A percentile compares a stretch with the other conserved stretches of the same genome.
These are phyloP conservation scores for Curvularia hawaiiensis DNA, from an alignment of 2,329 filamentous ascomycete genomes.

Conservation along the genomic window DNA sequence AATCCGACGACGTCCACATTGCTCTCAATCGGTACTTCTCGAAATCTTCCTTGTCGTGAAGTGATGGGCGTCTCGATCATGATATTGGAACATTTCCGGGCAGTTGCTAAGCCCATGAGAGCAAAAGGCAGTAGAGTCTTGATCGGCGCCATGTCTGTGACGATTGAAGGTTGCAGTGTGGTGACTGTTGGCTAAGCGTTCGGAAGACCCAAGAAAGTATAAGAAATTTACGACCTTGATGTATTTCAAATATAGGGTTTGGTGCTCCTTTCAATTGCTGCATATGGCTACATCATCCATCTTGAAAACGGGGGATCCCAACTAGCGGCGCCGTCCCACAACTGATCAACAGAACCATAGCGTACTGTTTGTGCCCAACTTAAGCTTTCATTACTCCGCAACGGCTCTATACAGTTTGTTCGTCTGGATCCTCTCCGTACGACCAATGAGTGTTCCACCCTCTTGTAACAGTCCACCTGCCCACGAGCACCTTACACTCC, in stretches of 20 bases:
- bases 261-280: neutral
- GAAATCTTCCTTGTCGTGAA: slow-evolving; percentile 61
- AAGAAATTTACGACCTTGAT: neutral
- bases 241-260: neutral
- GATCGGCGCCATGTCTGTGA: slow-evolving; percentile 16
- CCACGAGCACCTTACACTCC: neutral
- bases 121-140: slow-evolving; percentile 22
- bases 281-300: slow-evolving; percentile 3
- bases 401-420: slow-evolving; percentile 4
- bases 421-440: slow-evolving; percentile 12
- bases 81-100: slow-evolving; percentile 54
- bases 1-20: slow-evolving; percentile 65
- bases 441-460: slow-evolving; percentile 5
- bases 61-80: slow-evolving; percentile 62
- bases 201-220: neutral
- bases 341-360: neutral
- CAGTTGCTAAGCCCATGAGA: slow-evolving; percentile 26
- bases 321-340: slow-evolving; percentile 10
- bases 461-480: neutral
- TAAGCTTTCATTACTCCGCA: neutral
- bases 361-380: neutral
- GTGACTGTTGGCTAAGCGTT: neutral
- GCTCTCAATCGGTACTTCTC: slow-evolving; percentile 52
- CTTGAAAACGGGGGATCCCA: neutral
- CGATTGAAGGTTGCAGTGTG: neutral